Conservation (phyloP, 345 rosid genomes). For the Eucalyptus marginata region DNA sequence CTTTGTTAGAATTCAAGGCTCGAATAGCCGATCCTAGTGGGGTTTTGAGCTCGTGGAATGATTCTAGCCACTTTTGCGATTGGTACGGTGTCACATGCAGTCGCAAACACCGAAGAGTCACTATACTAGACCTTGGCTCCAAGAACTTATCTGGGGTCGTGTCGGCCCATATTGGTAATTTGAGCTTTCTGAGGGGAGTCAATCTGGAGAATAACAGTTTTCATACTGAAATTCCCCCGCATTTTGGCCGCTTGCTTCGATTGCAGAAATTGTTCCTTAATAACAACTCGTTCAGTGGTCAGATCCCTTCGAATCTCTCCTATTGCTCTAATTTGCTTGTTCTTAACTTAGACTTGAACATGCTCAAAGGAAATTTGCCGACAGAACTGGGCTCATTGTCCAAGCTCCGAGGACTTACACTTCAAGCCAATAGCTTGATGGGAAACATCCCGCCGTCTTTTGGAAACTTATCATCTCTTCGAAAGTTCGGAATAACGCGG, state of each 20-base stretch:
- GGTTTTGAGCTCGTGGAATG: too few relatives aligned
- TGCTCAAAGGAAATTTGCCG: neutral
- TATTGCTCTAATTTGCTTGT: accelerated
- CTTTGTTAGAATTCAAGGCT: neutral
- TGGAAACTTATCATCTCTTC: neutral
- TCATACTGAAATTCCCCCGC: too few relatives aligned
- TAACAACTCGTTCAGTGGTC: too few relatives aligned
- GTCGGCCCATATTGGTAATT: too few relatives aligned
- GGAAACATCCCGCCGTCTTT: accelerated
- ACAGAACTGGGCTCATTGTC: neutral
- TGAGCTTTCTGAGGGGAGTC: too few relatives aligned
- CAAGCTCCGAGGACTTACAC: neutral
- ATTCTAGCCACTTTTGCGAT: too few relatives aligned
- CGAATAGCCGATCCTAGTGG: neutral
- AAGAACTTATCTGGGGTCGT: accelerated
- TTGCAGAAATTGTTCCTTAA: too few relatives aligned
- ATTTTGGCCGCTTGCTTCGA: too few relatives aligned
- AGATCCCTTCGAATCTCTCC: too few relatives aligned
- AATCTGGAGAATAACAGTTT: accelerated
- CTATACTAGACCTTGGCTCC: accelerated
- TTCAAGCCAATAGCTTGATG: neutral
- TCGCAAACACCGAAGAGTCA: too few relatives aligned
- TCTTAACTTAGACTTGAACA: too few relatives aligned
- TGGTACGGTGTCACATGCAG: too few relatives aligned
- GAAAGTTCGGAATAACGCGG: accelerated